Base-by-base conservation (phyloP, 768 basidiomycete genomes). In the Termitomyces sp. region DNA sequence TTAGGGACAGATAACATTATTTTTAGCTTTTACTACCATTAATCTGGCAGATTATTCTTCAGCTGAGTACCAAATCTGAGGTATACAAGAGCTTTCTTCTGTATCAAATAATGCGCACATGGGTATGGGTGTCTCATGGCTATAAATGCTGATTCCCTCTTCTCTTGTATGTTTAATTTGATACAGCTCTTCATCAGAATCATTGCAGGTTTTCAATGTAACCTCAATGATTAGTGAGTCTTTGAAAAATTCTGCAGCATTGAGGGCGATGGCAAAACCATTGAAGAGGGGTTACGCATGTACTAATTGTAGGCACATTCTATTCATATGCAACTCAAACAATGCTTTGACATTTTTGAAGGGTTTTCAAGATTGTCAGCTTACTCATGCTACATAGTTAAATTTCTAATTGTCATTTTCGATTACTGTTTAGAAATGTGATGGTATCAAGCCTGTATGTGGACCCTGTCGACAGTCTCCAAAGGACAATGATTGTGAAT, bases 401-500 rank as follows among this genome's bases (percentile, higher is more conserved):
- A 30, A 51, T 27, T 30, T 52, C 60, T 7, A n/a, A 64, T 33
- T 33, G 43, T 37, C 22, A 51, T 42, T 33, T 56, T 56, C 46
- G 50, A 47, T 50, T 59, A 66, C 22, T 40, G 33, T 44, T 24
- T 43, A 84, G 88, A 84, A 83, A 76, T 90, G 88, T 62, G 87
- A 90, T 63, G 86, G 87, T 18, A 68, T 67, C 4, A 82, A 82
- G 56, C 88, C 88, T 2, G 72, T 80, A 10, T 90, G 88, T 67
- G 82, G 82, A 1, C 87, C 84, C 40, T 90, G 88, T 72, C 68
- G 73, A 24, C 72, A 76, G 8, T 80, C 82, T 26, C 82, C 85
- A 37, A 82, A 85, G 57, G 77, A 77, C 27, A 86, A 86, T 53
- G 85, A 85, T 33, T 90, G 88, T 68, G 87, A 89, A 71, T 90